Evolutionary conservation across 2,329 filamentous ascomycete genomes (phyloP).

Genomic region (Arthroderma sp.): DNA sequence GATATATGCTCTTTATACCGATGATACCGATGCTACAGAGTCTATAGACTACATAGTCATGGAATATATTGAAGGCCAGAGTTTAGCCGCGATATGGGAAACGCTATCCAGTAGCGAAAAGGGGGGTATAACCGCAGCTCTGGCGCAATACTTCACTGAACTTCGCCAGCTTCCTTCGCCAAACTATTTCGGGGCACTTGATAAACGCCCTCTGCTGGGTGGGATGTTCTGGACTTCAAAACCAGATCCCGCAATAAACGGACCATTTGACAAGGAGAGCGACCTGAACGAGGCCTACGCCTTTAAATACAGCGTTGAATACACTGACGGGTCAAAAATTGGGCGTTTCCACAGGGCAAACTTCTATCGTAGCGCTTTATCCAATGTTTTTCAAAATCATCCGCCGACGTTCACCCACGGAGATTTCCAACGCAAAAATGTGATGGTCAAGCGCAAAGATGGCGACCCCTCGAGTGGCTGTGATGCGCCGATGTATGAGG

Average conservation of each 20-base stretch:
- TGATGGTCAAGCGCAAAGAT: conserved; percentile 13
- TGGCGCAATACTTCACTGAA: conserved; percentile 13
- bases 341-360: conserved; percentile 12
- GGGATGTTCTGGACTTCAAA: conserved; percentile 17
- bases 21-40: conserved; percentile 9
- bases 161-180: conserved; percentile 16
- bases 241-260: conserved; percentile 14
- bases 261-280: conserved; percentile 18
- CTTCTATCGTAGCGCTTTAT: conserved; percentile 16
- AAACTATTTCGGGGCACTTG: conserved; percentile 17
- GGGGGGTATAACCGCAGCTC: conserved; percentile 10
- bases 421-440: conserved; percentile 21
- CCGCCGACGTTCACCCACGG: conserved; percentile 19
- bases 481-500: conserved; percentile 6
- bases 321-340: conserved; percentile 5
- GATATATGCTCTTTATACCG: conserved; percentile 20
- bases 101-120: conserved; percentile 14
- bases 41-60: conserved; percentile 19
- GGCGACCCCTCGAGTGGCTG: background rate
- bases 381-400: conserved; percentile 13
- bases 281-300: conserved; percentile 17
- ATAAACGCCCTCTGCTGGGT: conserved; percentile 13
- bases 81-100: conserved; percentile 13
- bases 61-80: conserved; percentile 18
- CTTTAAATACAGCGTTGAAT: conserved; percentile 13